Conservation (phyloP, 1,139 yeast species). For the Yamadazyma pseudoaaseri region DNA sequence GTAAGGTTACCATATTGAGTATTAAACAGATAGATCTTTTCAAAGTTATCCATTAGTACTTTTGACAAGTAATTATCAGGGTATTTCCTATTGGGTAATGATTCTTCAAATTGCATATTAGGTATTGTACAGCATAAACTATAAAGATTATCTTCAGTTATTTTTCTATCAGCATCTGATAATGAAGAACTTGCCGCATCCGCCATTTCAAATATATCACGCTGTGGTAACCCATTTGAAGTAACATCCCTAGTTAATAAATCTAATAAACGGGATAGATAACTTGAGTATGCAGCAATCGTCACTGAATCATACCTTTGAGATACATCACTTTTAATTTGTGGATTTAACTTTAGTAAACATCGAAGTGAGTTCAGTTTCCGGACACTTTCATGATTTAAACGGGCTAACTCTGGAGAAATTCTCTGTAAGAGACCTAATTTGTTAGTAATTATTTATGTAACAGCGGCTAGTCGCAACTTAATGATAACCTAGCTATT, state of each 20-base stretch:
- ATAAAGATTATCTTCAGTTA: not conserved
- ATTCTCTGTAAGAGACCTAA: too few species aligned
- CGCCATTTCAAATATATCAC: not conserved
- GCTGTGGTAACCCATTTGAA: not conserved
- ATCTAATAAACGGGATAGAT: not conserved
- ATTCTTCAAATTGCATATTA: not conserved
- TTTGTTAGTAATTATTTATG: too few species aligned
- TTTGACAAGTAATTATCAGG: constrained; percentile 40
- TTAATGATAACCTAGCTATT: too few species aligned
- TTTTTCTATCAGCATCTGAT: not conserved
- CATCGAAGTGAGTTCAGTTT: too few species aligned
- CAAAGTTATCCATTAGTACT: constrained; percentile 40
- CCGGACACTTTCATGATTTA: too few species aligned
- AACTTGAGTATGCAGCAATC: not conserved
- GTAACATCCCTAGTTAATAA: constrained; percentile 5
- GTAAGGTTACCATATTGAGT: constrained; percentile 38
- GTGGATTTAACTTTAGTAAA: constrained; percentile 33
- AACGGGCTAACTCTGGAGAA: too few species aligned
- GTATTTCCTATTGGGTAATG: constrained; percentile 15
- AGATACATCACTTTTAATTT: constrained; percentile 15
- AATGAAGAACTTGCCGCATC: not conserved
- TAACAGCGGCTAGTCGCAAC: too few species aligned
- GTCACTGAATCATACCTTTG: not conserved
- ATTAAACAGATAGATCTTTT: constrained; percentile 26
- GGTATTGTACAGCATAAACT: constrained; percentile 12